Conservation (phyloP, 495 filamentous ascomycete species). For the Cercophora samala region DNA sequence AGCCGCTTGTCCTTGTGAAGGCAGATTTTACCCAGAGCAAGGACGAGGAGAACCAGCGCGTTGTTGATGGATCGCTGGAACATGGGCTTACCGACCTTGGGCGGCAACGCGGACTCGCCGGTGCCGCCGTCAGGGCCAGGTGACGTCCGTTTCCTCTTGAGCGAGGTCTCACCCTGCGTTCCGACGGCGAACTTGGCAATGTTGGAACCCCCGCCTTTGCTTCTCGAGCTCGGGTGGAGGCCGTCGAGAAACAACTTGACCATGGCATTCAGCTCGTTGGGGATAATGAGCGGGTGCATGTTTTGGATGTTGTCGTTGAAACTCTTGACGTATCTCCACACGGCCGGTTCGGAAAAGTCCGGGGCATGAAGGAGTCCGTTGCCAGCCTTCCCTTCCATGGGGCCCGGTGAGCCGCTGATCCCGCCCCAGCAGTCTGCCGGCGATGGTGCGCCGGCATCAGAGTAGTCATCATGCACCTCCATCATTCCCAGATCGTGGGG, state of each 20-base stretch:
- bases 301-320: conserved; percentile 80
- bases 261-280: conserved; percentile 47
- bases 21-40: conserved; percentile 85
- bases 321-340: conserved; percentile 62
- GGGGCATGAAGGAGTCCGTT: conserved; percentile 41
- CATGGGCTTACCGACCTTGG: conserved; percentile 40
- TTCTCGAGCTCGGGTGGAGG: conserved; percentile 31
- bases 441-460: conserved; percentile 50
- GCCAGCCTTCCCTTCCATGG: conserved; percentile 43
- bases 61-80: conserved; percentile 62
- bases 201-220: conserved; percentile 7
- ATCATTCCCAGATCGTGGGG: conserved; percentile 31
- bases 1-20: conserved; percentile 55
- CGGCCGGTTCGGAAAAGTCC: conserved; percentile 59
- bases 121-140: conserved; percentile 38
- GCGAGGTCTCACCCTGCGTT: conserved; percentile 37
- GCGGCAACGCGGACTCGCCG: conserved; percentile 30
- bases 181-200: conserved; percentile 32
- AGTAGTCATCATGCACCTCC: conserved; percentile 38
- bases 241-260: conserved; percentile 48
- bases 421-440: conserved; percentile 49
- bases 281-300: conserved; percentile 80
- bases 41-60: conserved; percentile 73
- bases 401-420: conserved; percentile 44
- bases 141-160: conserved; percentile 59